These are phyloP conservation scores for Coniella lustricola DNA, from an alignment of 2,329 filamentous ascomycete genomes.

Conservation along the genomic window DNA sequence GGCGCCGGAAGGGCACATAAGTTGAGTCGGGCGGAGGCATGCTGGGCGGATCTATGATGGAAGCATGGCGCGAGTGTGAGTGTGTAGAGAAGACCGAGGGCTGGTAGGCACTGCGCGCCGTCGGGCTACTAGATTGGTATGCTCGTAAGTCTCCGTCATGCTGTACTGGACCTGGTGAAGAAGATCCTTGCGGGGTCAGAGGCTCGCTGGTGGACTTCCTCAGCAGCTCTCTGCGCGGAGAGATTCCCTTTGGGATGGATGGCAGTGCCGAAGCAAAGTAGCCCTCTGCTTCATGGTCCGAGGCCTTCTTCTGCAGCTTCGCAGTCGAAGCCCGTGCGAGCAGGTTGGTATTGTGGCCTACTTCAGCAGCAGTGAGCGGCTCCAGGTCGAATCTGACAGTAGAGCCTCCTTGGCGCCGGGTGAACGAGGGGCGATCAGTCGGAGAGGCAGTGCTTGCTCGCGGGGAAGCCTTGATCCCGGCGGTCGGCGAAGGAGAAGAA, in stretches of 20 bases:
- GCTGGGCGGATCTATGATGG: slow-evolving; percentile 50
- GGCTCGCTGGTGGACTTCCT: slow-evolving; percentile 26
- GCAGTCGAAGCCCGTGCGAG: slow-evolving; percentile 30
- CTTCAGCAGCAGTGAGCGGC: slow-evolving; percentile 14
- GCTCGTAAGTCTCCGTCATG: slow-evolving; percentile 34
- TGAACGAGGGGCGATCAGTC: slow-evolving; percentile 29
- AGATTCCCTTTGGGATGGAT: slow-evolving; percentile 44
- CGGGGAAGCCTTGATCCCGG: slow-evolving; percentile 21
- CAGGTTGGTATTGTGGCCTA: not conserved
- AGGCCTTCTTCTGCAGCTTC: slow-evolving; percentile 44
- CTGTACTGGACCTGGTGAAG: slow-evolving; percentile 16
- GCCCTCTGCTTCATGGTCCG: slow-evolving; percentile 23
- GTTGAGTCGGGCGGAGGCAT: slow-evolving; percentile 58
- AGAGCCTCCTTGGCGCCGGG: slow-evolving; percentile 28
- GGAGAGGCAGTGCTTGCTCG: slow-evolving; percentile 25
- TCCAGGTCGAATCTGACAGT: slow-evolving; percentile 12
- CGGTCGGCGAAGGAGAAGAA: slow-evolving; percentile 14
- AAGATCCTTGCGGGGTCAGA: not conserved
- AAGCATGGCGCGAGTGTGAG: slow-evolving; percentile 37
- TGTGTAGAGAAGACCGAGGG: slow-evolving; percentile 43
- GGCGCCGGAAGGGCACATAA: slow-evolving; percentile 50
- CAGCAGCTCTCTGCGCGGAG: slow-evolving; percentile 34
- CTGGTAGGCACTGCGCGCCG: slow-evolving; percentile 43
- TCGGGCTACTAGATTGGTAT: slow-evolving; percentile 35
- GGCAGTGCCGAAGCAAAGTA: slow-evolving; percentile 37